phyloP scores from a whole-genome alignment of 139 green algal species.

The Monoraphidium neglectum region DNA sequence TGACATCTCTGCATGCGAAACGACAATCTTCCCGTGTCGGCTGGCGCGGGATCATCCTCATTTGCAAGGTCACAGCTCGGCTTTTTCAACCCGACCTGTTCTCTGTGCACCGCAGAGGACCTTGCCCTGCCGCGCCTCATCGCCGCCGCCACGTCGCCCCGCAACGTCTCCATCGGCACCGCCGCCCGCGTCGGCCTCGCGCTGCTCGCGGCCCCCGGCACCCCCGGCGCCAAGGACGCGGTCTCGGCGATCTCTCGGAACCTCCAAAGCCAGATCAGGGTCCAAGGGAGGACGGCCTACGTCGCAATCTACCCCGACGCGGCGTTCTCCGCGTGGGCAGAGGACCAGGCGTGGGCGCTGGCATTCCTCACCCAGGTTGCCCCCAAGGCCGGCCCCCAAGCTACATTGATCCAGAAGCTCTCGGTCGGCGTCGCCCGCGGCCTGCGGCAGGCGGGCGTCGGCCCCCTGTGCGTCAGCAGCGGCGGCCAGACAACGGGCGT shows the following conservation, averaged over 20 bases:
- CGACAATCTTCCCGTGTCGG: too few species aligned
- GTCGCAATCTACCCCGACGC: constrained; percentile 29
- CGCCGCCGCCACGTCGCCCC: neutral
- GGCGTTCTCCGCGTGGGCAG: constrained; percentile 11
- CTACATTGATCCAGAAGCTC: constrained; percentile 39
- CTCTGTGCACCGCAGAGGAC: too few species aligned
- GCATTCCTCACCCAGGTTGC: neutral
- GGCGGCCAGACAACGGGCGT: constrained; percentile 5
- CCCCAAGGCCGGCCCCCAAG: neutral
- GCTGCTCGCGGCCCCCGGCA: neutral
- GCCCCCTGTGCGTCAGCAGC: neutral
- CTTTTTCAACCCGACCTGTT: too few species aligned
- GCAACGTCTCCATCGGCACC: constrained; percentile 20
- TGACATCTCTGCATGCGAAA: too few species aligned
- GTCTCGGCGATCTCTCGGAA: neutral
- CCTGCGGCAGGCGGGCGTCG: constrained; percentile 16
- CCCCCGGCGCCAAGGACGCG: constrained; percentile 6
- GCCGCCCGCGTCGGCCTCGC: constrained; percentile 19
- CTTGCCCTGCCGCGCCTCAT: constrained; percentile 29
- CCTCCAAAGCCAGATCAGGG: constrained; percentile 31
- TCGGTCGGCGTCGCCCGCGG: constrained; percentile 32
- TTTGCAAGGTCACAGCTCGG: too few species aligned
- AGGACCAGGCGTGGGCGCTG: constrained; percentile 34
- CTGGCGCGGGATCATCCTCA: too few species aligned
- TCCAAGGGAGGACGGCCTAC: constrained; percentile 53